Base-by-base conservation (phyloP, 2,329 filamentous ascomycete species). In the Fusarium coffeatum region DNA sequence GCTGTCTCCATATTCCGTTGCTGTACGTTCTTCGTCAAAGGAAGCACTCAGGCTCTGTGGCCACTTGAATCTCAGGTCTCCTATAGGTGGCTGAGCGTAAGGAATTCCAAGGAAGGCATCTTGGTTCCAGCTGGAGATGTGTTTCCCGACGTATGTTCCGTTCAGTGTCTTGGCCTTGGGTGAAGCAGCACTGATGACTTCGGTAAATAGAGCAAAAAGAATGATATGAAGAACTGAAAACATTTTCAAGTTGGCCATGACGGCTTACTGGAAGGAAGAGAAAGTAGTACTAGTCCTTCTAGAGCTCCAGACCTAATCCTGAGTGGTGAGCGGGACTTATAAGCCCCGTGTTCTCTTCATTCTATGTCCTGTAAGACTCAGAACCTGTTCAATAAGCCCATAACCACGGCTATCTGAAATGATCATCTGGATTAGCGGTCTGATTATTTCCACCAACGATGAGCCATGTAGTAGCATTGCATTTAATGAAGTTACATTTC, bases 1-100 rank as follows among this genome's bases (percentile, higher is more conserved):
- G 63, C 80, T 83, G 68, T 80, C 78, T 2, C 83, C 81, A 56
- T 84, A 83, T 30, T 76, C 62, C 0, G 78, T 83, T 1, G 82
- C 83, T 58, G 80, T 76, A 12, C 80, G 76, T n/a, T 79, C 72
- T 0, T 74, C 80, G 5, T 77, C 66, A 37, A 83, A 84, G 0
- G 81, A 78, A 16, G 76, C 66, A 16, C 67, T 66, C 18, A 60
- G 32, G 20, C 61, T 71, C 49, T 77, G 71, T 1, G 81, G 80
- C 75, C 77, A 76, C 20, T 76, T 76, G 57, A 79, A 83, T 3
- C 81, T 76, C 7, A 82, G 71, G 4, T 75, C 55, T 1, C 78
- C 79, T 10, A 78, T 60, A 1, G 81, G 80, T 10, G 80, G 77
- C 50, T 82, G 78, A 6, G 81, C 81, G 41, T 78, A 82, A 1